A percentile compares a stretch with the other conserved stretches of the same genome.
Conservation (phyloP, 495 filamentous ascomycete species). For the Aspergillus coremiiformis region DNA sequence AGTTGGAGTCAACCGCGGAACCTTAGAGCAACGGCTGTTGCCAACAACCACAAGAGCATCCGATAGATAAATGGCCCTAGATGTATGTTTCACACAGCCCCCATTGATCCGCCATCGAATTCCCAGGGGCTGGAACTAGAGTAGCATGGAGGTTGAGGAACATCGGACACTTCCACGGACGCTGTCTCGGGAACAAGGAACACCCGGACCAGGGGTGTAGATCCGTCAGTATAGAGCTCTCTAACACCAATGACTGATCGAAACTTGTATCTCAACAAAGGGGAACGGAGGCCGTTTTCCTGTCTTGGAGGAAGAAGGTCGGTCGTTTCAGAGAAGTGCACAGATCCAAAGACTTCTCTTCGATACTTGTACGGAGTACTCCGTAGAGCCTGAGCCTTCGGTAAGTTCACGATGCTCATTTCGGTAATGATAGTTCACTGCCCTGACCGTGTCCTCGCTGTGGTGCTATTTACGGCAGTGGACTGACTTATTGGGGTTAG, state of each 20-base stretch:
- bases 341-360: not conserved
- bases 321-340: not conserved
- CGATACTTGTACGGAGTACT: too few species aligned
- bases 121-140: not conserved
- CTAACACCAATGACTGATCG: not conserved
- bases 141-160: slow-evolving; percentile 1
- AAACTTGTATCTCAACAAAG: not conserved
- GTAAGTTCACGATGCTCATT: not conserved
- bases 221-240: not conserved
- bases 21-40: slow-evolving; percentile 1
- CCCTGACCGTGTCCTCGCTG: not conserved
- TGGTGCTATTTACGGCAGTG: not conserved
- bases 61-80: not conserved
- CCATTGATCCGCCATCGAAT: not conserved
- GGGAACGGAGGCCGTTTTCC: not conserved
- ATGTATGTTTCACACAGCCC: not conserved
- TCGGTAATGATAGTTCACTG: not conserved
- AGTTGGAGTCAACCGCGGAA: slow-evolving; percentile 3
- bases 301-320: not conserved
- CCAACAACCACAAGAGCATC: not conserved
- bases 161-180: not conserved
- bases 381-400: slow-evolving; percentile 1
- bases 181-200: not conserved
- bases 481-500: not conserved
- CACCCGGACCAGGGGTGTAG: not conserved